Evolutionary conservation across 2,329 filamentous ascomycete genomes (phyloP).

Genomic region (Epicoccum sorghinum): DNA sequence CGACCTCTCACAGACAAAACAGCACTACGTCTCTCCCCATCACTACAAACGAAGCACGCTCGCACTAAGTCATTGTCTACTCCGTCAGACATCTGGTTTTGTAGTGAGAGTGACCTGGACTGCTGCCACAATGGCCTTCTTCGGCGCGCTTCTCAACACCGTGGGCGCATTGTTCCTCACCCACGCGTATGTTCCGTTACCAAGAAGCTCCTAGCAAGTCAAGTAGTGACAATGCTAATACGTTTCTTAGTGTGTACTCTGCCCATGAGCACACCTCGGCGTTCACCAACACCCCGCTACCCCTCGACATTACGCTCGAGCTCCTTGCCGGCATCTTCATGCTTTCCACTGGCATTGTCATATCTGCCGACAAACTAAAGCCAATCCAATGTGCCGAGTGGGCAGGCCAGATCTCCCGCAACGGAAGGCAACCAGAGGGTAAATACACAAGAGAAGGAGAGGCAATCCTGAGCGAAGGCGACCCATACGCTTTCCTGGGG

Average conservation of each 20-base stretch:
- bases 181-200: constrained; percentile 73
- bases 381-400: constrained; percentile 85
- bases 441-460: constrained; percentile 67
- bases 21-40: background rate
- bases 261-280: constrained; percentile 88
- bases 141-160: constrained; percentile 72
- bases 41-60: background rate
- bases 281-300: constrained; percentile 64
- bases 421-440: constrained; percentile 67
- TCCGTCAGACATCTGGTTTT: background rate
- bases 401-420: constrained; percentile 82
- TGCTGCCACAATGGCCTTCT: constrained; percentile 65
- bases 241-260: constrained; percentile 79
- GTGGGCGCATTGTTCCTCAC: constrained; percentile 79
- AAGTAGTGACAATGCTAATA: constrained; percentile 27
- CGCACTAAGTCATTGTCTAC: background rate
- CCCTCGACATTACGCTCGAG: constrained; percentile 86
- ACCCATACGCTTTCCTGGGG: constrained; percentile 74
- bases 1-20: background rate
- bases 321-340: constrained; percentile 79
- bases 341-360: constrained; percentile 82
- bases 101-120: background rate
- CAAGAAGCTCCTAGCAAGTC: background rate
- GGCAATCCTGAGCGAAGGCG: constrained; percentile 68
- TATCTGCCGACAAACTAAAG: constrained; percentile 76